Base-by-base conservation (phyloP, 306 rosid genomes). In the Adenanthera pavonina region DNA sequence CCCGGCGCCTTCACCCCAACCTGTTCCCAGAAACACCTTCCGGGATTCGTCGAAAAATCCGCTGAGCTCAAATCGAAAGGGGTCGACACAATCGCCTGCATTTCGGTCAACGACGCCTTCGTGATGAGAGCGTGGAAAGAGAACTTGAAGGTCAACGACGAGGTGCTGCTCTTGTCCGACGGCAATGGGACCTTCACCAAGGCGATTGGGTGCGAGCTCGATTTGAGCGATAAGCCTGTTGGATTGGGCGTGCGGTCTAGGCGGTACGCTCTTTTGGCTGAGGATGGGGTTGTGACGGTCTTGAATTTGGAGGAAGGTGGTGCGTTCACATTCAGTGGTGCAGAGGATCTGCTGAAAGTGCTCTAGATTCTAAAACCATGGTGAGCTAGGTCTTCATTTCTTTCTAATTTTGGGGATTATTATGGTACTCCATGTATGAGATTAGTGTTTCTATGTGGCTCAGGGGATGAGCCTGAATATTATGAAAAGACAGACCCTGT, bases 1-100 rank as follows among this genome's bases (percentile, higher is more conserved):
- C 99, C 99, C 0, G 99, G 99, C 14, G 99, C 99, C 6, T 95
- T 95, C 89, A 95, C 99, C 9, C 99, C 99, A 0, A 95, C 99
- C 48, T 95, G 99, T 82, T 95, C 99, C 30, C 99, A 88, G 89
- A 95, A 95, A 71, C 98, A 95, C 87, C 89, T 95, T 13, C 99
- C 99, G 0, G 96, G 99, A 0, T 95, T 95, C 92, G 92, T 92
- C 3, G 92, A 92, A 74, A 95, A 93, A 44, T 92, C 99, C 0
- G 82, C 80, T 8, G 94, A 91, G 82, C 96, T 95, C 57, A 90
- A 86, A 47, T 87, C 97, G 44, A 90, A 89, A 25, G 97, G 99
- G 0, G 85, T 95, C 7, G 97, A 95, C 54, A 91, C 96, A 0
- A 91, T 95, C 66, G 99, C 97, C 10, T 93, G 98, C 88, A 85